Evolutionary conservation across 257 asterid genomes (phyloP).

Genomic region (Lithospermum erythrorhizon): DNA sequence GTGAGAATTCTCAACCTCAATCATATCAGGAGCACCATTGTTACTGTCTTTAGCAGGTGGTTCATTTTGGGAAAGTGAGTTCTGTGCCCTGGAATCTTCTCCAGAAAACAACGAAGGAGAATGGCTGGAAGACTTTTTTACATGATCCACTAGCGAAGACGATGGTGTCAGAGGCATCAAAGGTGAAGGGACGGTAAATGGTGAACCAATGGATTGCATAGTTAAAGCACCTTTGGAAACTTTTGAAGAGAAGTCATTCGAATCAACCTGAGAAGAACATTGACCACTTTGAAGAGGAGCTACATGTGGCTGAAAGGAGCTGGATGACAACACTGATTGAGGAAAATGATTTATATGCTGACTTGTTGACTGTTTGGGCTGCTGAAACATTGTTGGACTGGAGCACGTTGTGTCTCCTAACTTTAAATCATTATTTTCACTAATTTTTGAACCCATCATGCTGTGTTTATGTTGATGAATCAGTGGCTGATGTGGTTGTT

Average conservation of each 20-base stretch:
- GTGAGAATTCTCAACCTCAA: not conserved
- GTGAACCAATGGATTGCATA: slow-evolving; percentile 7
- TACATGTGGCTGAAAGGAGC: slow-evolving; percentile 11
- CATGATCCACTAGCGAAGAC: not conserved
- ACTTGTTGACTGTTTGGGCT: not conserved
- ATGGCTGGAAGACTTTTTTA: not conserved
- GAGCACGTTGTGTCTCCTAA: not conserved
- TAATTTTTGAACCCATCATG: not conserved
- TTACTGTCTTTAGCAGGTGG: not conserved
- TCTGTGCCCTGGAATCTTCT: not conserved
- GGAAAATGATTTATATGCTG: not conserved
- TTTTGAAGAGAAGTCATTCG: slow-evolving; percentile 23
- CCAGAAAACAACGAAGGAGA: not conserved
- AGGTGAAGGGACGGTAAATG: not conserved
- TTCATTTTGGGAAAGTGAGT: not conserved
- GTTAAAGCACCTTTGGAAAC: slow-evolving; percentile 18
- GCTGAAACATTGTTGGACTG: not conserved
- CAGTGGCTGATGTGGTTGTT: slow-evolving; percentile 1
- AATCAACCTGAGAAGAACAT: slow-evolving; percentile 21
- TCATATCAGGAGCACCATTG: not conserved
- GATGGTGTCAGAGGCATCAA: not conserved
- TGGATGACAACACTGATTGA: slow-evolving; percentile 8
- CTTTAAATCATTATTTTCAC: not conserved
- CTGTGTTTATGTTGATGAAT: not conserved
- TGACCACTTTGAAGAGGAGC: slow-evolving; percentile 30